Percentiles rank a stretch among this genome's conserved stretches.
Evolutionary conservation across 805 yeast genomes (phyloP).

Genomic region (Martiniozyma abietophila): DNA sequence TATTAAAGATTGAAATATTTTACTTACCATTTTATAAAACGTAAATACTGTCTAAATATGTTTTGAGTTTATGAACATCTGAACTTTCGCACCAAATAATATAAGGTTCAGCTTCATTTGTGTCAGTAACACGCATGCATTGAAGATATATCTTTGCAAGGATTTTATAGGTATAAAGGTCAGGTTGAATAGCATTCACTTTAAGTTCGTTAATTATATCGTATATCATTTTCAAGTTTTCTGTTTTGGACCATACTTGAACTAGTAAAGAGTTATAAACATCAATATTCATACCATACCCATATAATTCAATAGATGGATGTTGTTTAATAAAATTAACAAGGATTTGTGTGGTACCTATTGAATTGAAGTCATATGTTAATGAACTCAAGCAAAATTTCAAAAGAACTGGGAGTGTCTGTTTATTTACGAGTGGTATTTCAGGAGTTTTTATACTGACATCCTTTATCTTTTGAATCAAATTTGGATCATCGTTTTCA

Average conservation of each 20-base stretch:
- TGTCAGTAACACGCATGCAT: constrained; percentile 22
- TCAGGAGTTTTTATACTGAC: constrained; percentile 12
- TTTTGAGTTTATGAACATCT: constrained; percentile 19
- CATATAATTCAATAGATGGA: constrained; percentile 22
- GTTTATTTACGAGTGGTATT: constrained; percentile 16
- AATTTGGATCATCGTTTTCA: too few species aligned
- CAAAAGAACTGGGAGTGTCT: constrained; percentile 22
- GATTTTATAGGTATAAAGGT: constrained; percentile 21
- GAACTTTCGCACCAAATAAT: constrained; percentile 23
- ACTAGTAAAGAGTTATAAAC: constrained; percentile 22
- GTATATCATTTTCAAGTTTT: constrained; percentile 18
- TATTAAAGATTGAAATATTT: too few species aligned
- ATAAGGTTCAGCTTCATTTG: constrained; percentile 17
- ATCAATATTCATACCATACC: constrained; percentile 23
- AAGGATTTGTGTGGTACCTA: constrained; percentile 18
- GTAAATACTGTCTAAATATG: constrained; percentile 13
- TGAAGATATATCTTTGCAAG: constrained; percentile 20
- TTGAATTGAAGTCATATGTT: constrained; percentile 23
- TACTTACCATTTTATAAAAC: too few species aligned
- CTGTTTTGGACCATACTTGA: constrained; percentile 23
- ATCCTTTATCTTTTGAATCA: constrained; percentile 8
- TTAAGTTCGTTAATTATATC: constrained; percentile 22
- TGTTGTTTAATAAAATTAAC: constrained; percentile 21
- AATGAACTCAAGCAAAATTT: constrained; percentile 23
- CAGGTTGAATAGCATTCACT: constrained; percentile 24